phyloP scores from a whole-genome alignment of 441 rosid genomes.

The Codiaeum variegatum region DNA sequence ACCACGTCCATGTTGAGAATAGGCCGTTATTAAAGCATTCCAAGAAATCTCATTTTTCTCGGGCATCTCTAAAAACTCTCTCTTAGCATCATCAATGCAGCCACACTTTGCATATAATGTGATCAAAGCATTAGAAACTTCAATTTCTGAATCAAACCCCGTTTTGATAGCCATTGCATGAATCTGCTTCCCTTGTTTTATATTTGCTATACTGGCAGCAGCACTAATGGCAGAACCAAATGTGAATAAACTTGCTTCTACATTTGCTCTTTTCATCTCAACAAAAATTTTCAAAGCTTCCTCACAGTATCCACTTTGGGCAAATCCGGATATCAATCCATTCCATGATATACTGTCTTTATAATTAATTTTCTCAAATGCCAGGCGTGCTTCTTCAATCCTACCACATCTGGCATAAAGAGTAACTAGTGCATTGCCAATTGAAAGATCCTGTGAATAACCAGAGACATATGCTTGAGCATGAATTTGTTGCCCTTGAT shows the following conservation, averaged over 20 bases:
- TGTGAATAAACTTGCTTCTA: constrained; percentile 57
- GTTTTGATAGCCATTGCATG: constrained; percentile 51
- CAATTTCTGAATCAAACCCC: constrained; percentile 48
- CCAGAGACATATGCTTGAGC: constrained; percentile 73
- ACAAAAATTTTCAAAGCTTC: constrained; percentile 56
- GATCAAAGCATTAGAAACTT: constrained; percentile 60
- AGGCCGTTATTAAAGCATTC: constrained; percentile 86
- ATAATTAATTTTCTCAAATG: constrained; percentile 55
- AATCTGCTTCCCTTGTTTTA: constrained; percentile 83
- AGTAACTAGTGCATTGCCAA: constrained; percentile 73
- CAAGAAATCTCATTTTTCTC: constrained; percentile 71
- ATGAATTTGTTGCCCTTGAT: constrained; percentile 74
- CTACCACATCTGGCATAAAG: constrained; percentile 83
- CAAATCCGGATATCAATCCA: constrained; percentile 74
- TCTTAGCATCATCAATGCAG: constrained; percentile 57
- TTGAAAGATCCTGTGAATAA: constrained; percentile 59
- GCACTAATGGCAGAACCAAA: constrained; percentile 71
- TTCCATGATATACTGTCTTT: constrained; percentile 87
- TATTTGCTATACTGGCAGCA: constrained; percentile 71
- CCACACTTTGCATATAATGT: constrained; percentile 90
- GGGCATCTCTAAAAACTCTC: constrained; percentile 51
- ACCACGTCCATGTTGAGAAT: constrained; percentile 81
- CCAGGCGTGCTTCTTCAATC: constrained; percentile 56
- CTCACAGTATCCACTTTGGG: constrained; percentile 69
- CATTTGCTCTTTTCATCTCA: constrained; percentile 46